Evolutionary conservation across 306 rosid genomes (phyloP).

Genomic region (Crataegus laevigata): DNA sequence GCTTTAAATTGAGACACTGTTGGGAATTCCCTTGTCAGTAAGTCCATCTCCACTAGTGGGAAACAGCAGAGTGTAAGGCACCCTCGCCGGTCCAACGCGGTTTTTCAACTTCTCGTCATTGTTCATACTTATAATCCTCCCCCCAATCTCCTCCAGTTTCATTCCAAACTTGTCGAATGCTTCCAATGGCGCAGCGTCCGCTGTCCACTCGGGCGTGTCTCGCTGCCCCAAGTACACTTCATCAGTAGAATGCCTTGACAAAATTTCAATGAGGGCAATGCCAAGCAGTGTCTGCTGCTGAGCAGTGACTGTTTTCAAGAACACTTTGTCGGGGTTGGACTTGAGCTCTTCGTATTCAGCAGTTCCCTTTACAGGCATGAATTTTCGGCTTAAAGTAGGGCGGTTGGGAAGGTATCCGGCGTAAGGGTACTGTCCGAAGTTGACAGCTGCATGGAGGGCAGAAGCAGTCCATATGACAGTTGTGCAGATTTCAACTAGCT

Average conservation of each 20-base stretch:
- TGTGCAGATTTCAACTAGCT: slow-evolving; percentile 33
- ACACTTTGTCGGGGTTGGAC: slow-evolving; percentile 30
- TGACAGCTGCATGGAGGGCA: slow-evolving; percentile 67
- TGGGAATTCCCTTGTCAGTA: slow-evolving; percentile 77
- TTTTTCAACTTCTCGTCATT: slow-evolving; percentile 41
- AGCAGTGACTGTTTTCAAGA: slow-evolving; percentile 50
- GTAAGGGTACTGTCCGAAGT: slow-evolving; percentile 63
- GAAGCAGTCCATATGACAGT: slow-evolving; percentile 62
- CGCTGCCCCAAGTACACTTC: slow-evolving; percentile 50
- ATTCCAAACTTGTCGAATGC: slow-evolving; percentile 46
- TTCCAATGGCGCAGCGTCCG: slow-evolving; percentile 34
- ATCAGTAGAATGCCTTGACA: slow-evolving; percentile 58
- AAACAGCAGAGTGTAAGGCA: slow-evolving; percentile 67
- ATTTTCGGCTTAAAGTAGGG: slow-evolving; percentile 45
- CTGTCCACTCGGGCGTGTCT: slow-evolving; percentile 58
- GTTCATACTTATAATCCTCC: slow-evolving; percentile 36
- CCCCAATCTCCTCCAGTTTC: slow-evolving; percentile 43
- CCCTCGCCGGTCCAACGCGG: slow-evolving; percentile 50
- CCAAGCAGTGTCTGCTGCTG: slow-evolving; percentile 40
- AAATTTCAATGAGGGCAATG: slow-evolving; percentile 46
- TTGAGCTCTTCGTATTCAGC: slow-evolving; percentile 44
- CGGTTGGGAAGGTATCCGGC: slow-evolving; percentile 66
- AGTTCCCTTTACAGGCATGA: slow-evolving; percentile 55
- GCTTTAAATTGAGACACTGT: slow-evolving; percentile 60
- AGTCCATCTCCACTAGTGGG: slow-evolving; percentile 59